Percentiles rank a stretch among this genome's conserved stretches.
These are phyloP conservation scores for Diaporthe citri DNA, from an alignment of 2,329 filamentous ascomycete genomes.

Conservation along the genomic window DNA sequence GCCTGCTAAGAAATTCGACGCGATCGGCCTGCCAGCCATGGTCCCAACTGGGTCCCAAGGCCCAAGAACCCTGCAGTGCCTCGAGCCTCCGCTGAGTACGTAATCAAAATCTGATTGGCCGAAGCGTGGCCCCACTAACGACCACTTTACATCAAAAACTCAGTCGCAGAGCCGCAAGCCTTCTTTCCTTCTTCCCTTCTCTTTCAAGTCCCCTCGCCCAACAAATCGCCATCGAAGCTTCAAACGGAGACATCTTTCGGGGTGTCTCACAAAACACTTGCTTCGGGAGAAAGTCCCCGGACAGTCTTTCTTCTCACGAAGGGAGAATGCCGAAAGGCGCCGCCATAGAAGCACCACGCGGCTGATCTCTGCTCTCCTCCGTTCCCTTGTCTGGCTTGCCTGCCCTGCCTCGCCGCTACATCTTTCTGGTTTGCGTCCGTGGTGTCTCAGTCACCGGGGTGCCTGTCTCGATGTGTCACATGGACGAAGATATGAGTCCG, in stretches of 20 bases:
- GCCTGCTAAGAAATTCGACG: constrained; percentile 35
- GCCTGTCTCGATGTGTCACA: constrained; percentile 52
- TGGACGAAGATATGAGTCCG: constrained; percentile 94
- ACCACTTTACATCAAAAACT: constrained; percentile 37
- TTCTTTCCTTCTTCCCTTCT: constrained; percentile 45
- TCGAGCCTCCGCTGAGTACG: constrained; percentile 19
- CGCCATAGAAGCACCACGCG: constrained; percentile 98
- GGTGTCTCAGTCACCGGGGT: constrained; percentile 7
- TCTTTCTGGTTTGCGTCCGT: constrained; percentile 46
- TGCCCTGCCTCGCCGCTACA: constrained; percentile 46
- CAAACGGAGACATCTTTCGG: constrained; percentile 77
- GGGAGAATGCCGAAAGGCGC: constrained; percentile 91
- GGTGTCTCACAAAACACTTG: constrained; percentile 56
- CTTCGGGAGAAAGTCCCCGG: constrained; percentile 99
- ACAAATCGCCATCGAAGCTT: constrained; percentile 99
- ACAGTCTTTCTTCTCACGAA: constrained; percentile 66
- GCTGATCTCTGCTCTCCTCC: constrained; percentile 79
- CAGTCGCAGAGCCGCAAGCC: constrained; percentile 39
- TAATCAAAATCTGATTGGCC: constrained; percentile 36
- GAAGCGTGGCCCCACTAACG: constrained; percentile 29
- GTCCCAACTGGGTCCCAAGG: neutral
- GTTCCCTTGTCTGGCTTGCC: constrained; percentile 55
- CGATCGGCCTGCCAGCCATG: constrained; percentile 26
- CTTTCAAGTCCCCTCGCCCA: constrained; percentile 83
- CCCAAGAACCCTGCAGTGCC: constrained; percentile 27